Base-by-base conservation (phyloP, 768 basidiomycete genomes). In the Auriscalpium orientale region DNA sequence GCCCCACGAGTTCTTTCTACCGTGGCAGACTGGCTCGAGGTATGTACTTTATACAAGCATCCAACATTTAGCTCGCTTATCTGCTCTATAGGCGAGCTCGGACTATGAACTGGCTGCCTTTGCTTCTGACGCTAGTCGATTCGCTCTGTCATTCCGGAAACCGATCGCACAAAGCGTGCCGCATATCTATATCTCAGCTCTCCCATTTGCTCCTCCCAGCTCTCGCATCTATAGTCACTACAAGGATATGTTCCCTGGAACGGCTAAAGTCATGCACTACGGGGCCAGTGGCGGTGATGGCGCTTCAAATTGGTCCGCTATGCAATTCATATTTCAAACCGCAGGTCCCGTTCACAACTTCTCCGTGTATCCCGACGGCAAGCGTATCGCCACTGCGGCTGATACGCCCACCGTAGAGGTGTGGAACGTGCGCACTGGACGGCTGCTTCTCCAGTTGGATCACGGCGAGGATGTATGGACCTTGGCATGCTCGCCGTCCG, bases 241-340 rank as follows among this genome's bases (percentile, higher is more conserved):
- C 35, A 47, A 37, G 15, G 57, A 43, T 9, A 53, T 46, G 38
- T 58, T 58, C 21, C 57, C 57, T 9, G 21, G 28, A 16, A 56
- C 57, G 18, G 43, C 54, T 33, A 49, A 38, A 6, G 49, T 46
- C 10, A 36, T 52, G 28, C 53, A 22, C 13, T 43, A 46, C 18
- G 53, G 45, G n/a, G 44, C 34, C 4, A 22, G 28, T 18, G 16
- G 38, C 38, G 16, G 16, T 9, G 50, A 52, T n/a, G n/a, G n/a
- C n/a, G n/a, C n/a, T n/a, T n/a, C n/a, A n/a, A n/a, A n/a, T 21
- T 68, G 64, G 64, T 62, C 65, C 0, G 34, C 53, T 33, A 59
- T 64, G 46, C 59, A 50, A 35, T 57, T 43, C 50, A 48, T 60
- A 8, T 53, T 66, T 33, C 37, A 53, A 16, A 56, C 55, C 13